Conservation (phyloP, 1,284 basidiomycete species). For the Malassezia sp. region DNA sequence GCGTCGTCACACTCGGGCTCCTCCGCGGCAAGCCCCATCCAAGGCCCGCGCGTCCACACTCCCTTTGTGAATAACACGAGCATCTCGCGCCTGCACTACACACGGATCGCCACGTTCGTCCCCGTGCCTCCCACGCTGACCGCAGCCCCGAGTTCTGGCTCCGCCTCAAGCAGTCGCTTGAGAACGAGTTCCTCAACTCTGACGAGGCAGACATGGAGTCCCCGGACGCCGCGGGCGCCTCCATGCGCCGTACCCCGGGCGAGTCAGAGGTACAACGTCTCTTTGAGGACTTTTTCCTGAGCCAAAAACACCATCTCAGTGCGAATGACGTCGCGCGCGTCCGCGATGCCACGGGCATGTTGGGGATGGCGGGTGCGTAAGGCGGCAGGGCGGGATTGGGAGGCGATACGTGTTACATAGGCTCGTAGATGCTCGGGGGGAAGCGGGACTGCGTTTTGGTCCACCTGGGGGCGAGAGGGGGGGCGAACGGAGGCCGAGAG, state of each 20-base stretch:
- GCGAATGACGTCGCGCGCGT: slow-evolving; percentile 39
- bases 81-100: slow-evolving; percentile 36
- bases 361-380: slow-evolving; percentile 35
- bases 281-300: slow-evolving; percentile 44
- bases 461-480: too few relatives aligned
- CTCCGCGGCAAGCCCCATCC: slow-evolving; percentile 9
- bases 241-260: slow-evolving; percentile 17
- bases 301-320: slow-evolving; percentile 36
- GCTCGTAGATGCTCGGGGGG: too few relatives aligned
- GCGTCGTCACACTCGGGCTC: too few relatives aligned
- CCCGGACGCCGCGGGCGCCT: not conserved
- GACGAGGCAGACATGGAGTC: slow-evolving; percentile 6
- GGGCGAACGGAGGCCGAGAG: too few relatives aligned
- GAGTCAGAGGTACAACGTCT: slow-evolving; percentile 38
- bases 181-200: slow-evolving; percentile 24
- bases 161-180: slow-evolving; percentile 26
- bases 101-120: slow-evolving; percentile 23
- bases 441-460: too few relatives aligned
- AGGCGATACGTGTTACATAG: too few relatives aligned
- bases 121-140: too few relatives aligned
- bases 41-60: slow-evolving; percentile 17
- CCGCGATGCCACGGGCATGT: slow-evolving; percentile 39
- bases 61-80: slow-evolving; percentile 18
- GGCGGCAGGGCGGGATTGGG: too few relatives aligned
- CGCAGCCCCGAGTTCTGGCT: slow-evolving; percentile 41